Conservation (phyloP, 164 flowering plant genomes). For the Vitis rupestris region DNA sequence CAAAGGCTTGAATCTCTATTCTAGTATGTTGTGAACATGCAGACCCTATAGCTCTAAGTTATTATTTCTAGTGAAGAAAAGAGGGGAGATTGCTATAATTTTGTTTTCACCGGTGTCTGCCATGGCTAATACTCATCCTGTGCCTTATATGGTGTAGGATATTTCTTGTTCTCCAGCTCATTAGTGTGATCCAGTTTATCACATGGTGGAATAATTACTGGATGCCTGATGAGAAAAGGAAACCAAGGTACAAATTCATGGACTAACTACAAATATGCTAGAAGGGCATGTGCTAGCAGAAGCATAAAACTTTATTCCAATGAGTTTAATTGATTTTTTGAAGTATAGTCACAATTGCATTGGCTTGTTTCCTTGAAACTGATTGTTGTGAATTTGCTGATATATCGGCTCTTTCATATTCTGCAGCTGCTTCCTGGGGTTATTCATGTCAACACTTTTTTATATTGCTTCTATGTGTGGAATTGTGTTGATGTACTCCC, state of each 20-base stretch:
- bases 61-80: too few relatives aligned
- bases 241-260: conserved; percentile 40
- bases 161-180: conserved; percentile 85
- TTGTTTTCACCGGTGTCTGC: neutral
- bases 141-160: conserved; percentile 37
- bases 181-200: conserved; percentile 83
- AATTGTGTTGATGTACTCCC: conserved; percentile 55
- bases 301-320: neutral
- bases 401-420: neutral
- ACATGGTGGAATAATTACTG: conserved; percentile 87
- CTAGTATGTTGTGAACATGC: too few relatives aligned
- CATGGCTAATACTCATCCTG: neutral
- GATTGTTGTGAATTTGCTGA: neutral
- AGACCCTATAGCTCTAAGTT: too few relatives aligned
- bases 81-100: too few relatives aligned
- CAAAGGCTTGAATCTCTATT: too few relatives aligned
- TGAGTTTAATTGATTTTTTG: neutral
- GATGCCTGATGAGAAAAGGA: conserved; percentile 60
- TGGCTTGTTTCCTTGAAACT: neutral
- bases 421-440: conserved; percentile 63
- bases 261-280: too few relatives aligned
- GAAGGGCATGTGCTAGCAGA: neutral
- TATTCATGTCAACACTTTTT: conserved; percentile 67
- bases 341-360: neutral
- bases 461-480: conserved; percentile 72